Percentiles rank a stretch among this genome's conserved stretches.
These are phyloP conservation scores for Puccinia hordei DNA, from an alignment of 1,284 basidiomycete species.

Conservation along the genomic window DNA sequence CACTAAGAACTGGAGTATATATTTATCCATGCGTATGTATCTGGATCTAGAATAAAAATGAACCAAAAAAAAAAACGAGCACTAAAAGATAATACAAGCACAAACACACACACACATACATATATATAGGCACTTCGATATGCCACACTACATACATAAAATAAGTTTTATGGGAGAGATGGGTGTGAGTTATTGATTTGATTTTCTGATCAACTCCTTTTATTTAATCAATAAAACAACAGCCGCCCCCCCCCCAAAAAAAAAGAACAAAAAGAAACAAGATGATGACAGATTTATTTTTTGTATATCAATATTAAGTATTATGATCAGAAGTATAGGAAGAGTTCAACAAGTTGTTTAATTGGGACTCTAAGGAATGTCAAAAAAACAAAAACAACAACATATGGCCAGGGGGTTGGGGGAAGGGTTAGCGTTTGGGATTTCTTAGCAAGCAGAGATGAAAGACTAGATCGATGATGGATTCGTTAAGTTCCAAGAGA, in stretches of 20 bases:
- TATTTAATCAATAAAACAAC: too few relatives aligned
- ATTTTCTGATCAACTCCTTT: too few relatives aligned
- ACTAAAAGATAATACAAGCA: not conserved
- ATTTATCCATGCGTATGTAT: too few relatives aligned
- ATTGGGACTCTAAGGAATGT: not conserved
- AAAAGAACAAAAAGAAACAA: not conserved
- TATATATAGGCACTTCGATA: not conserved
- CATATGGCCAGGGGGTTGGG: not conserved
- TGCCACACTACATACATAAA: not conserved
- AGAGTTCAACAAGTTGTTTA: too few relatives aligned
- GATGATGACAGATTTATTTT: not conserved
- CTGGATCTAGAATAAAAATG: too few relatives aligned
- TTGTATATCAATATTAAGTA: too few relatives aligned
- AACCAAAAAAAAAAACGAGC: too few relatives aligned
- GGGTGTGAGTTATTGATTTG: not conserved
- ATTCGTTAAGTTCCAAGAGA: slow-evolving; percentile 19
- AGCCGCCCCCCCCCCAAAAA: too few relatives aligned
- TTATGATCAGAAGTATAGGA: too few relatives aligned
- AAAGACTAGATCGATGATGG: slow-evolving; percentile 13
- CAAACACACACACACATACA: not conserved
- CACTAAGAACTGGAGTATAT: too few relatives aligned
- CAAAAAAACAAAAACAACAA: not conserved
- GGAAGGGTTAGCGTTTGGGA: not conserved
- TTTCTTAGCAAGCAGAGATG: slow-evolving; percentile 20
- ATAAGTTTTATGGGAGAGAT: not conserved